A percentile compares a stretch with the other conserved stretches of the same genome.
Conservation (phyloP, 306 rosid genomes). For the Lotus japonicus region DNA sequence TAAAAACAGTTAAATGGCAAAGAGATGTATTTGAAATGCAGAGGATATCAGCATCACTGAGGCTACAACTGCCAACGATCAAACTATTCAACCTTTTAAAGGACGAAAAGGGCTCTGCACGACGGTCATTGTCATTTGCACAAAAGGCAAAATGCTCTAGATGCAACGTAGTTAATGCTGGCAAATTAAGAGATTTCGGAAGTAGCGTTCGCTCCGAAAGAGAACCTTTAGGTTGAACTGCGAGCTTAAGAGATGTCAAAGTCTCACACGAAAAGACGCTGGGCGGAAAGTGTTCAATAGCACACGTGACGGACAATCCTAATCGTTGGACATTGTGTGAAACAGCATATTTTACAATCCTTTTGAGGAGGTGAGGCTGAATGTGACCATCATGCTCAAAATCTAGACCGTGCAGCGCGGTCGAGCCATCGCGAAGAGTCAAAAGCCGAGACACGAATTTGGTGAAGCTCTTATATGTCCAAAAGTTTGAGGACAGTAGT, state of each 20-base stretch:
- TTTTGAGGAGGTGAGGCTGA: not conserved
- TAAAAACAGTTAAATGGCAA: not conserved
- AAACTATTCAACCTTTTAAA: not conserved
- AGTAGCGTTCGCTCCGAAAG: not conserved
- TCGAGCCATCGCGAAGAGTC: not conserved
- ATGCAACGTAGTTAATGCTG: slow-evolving; percentile 2
- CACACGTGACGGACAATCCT: not conserved
- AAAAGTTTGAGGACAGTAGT: not conserved
- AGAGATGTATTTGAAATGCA: not conserved
- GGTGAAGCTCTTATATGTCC: not conserved
- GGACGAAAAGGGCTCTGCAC: not conserved
- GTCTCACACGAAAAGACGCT: not conserved
- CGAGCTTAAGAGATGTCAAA: slow-evolving; percentile 17
- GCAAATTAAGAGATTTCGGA: not conserved
- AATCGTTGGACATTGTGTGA: slow-evolving; percentile 5
- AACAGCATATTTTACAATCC: not conserved
- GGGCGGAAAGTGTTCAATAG: not conserved
- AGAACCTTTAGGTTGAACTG: not conserved
- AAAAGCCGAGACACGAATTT: slow-evolving; percentile 6
- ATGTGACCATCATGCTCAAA: not conserved
- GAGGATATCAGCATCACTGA: not conserved
- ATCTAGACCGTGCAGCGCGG: not conserved
- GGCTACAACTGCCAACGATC: not conserved
- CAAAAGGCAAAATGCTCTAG: not conserved
- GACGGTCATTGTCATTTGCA: not conserved